phyloP scores from a whole-genome alignment of 768 basidiomycete genomes.

The Trametes cubensis region DNA sequence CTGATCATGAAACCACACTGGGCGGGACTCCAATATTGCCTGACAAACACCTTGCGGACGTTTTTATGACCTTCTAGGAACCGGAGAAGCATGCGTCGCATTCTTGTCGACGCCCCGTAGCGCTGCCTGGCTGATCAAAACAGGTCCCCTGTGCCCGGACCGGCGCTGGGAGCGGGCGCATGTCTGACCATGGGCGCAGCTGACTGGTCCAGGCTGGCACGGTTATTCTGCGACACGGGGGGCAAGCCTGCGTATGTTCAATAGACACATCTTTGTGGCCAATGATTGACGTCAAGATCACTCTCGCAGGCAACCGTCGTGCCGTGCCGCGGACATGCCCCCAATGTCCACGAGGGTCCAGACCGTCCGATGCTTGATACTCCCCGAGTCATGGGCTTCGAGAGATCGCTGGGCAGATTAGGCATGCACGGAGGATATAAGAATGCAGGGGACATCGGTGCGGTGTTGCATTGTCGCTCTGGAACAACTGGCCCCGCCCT shows the following conservation, averaged over 20 bases:
- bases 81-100: conserved; percentile 10
- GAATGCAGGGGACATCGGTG: conserved; percentile 1
- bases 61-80: background rate
- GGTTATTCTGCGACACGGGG: background rate
- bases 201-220: conserved; percentile 3
- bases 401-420: conserved; percentile 5
- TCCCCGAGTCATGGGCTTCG: conserved; percentile 15
- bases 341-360: background rate
- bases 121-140: conserved; percentile 4
- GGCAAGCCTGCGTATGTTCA: conserved; percentile 7
- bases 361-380: background rate
- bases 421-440: conserved; percentile 6
- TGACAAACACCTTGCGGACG: background rate
- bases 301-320: background rate
- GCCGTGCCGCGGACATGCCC: conserved; percentile 13
- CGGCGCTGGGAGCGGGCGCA: conserved; percentile 7
- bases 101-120: conserved; percentile 4
- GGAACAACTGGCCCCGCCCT: background rate
- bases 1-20: background rate
- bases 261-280: background rate
- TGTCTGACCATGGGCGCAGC: conserved; percentile 1
- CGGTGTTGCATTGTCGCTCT: background rate
- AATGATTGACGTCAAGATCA: conserved; percentile 24
- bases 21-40: background rate
- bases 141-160: background rate